A percentile compares a stretch with the other conserved stretches of the same genome.
Conservation (phyloP, 2,329 filamentous ascomycete genomes). For the Pseudocercospora eumusae region DNA sequence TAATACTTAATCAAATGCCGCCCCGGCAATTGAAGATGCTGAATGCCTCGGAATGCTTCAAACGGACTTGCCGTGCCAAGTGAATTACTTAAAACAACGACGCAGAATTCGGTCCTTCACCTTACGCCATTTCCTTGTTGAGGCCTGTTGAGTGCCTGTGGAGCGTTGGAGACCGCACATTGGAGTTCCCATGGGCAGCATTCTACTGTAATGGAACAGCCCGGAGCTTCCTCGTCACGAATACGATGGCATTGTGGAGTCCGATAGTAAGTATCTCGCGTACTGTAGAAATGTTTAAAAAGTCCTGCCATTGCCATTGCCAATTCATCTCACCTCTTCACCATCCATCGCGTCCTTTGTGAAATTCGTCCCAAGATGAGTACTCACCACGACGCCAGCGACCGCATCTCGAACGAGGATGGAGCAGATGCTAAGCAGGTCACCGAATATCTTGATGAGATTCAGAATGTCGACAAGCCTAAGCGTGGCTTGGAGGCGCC, state of each 20-base stretch:
- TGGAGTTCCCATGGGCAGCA: conserved; percentile 8
- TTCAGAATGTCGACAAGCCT: conserved; percentile 22
- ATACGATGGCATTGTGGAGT: conserved; percentile 24
- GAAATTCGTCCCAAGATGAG: conserved; percentile 18
- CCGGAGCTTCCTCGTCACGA: conserved; percentile 21
- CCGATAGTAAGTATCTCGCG: conserved; percentile 24
- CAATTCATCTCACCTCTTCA: neutral
- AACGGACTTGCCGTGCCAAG: conserved; percentile 7
- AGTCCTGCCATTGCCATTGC: neutral
- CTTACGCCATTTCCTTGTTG: conserved; percentile 9
- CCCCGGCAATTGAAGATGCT: too few relatives aligned
- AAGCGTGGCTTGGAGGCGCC: conserved; percentile 23
- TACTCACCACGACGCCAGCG: conserved; percentile 24
- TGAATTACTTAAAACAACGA: neutral
- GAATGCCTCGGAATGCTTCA: neutral
- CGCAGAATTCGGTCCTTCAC: neutral
- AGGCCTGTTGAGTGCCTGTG: conserved; percentile 8
- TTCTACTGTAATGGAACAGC: conserved; percentile 23
- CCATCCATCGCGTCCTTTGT: neutral
- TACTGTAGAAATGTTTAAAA: neutral
- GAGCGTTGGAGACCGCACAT: neutral
- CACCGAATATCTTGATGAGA: conserved; percentile 27
- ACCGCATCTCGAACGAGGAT: conserved; percentile 25
- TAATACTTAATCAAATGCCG: too few relatives aligned
- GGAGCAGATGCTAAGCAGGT: conserved; percentile 21